phyloP scores from a whole-genome alignment of 1,284 basidiomycete genomes.

The Chiua sp. region DNA sequence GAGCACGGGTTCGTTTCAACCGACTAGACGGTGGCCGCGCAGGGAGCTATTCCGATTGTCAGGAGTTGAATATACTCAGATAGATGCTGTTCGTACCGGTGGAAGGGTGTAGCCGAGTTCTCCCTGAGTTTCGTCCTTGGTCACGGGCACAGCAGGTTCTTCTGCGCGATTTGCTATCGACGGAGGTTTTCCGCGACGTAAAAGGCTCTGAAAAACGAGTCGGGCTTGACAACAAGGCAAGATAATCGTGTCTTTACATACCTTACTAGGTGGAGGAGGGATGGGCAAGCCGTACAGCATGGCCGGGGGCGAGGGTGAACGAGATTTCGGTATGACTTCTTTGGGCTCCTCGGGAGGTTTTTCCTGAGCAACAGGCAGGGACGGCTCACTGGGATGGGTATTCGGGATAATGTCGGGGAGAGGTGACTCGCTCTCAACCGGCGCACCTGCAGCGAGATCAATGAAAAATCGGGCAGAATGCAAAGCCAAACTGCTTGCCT shows the following conservation, averaged over 20 bases:
- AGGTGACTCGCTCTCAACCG: constrained; percentile 32
- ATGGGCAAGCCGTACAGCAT: constrained; percentile 22
- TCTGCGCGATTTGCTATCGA: constrained; percentile 17
- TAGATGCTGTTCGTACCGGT: constrained; percentile 22
- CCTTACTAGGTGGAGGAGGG: constrained; percentile 38
- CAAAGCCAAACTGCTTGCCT: constrained; percentile 24
- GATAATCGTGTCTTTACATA: not conserved
- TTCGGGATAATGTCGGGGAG: constrained; percentile 50
- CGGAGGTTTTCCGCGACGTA: constrained; percentile 24
- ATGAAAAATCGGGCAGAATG: constrained; percentile 1
- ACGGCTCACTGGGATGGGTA: constrained; percentile 48
- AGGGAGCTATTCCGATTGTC: constrained; percentile 20
- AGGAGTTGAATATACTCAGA: not conserved
- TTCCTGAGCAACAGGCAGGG: constrained; percentile 25
- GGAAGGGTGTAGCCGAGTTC: constrained; percentile 27
- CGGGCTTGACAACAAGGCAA: not conserved
- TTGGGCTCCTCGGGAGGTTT: not conserved
- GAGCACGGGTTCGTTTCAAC: constrained; percentile 30
- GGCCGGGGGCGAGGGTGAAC: constrained; percentile 19
- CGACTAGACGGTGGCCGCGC: constrained; percentile 24
- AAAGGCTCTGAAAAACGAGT: constrained; percentile 21
- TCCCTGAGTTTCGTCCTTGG: constrained; percentile 17
- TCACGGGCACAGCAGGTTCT: constrained; percentile 1
- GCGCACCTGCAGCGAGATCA: constrained; percentile 16
- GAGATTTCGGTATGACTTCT: constrained; percentile 9